These are phyloP conservation scores for Aspergillus pseudoviridinutans DNA, from an alignment of 2,329 filamentous ascomycete genomes.

Conservation along the genomic window DNA sequence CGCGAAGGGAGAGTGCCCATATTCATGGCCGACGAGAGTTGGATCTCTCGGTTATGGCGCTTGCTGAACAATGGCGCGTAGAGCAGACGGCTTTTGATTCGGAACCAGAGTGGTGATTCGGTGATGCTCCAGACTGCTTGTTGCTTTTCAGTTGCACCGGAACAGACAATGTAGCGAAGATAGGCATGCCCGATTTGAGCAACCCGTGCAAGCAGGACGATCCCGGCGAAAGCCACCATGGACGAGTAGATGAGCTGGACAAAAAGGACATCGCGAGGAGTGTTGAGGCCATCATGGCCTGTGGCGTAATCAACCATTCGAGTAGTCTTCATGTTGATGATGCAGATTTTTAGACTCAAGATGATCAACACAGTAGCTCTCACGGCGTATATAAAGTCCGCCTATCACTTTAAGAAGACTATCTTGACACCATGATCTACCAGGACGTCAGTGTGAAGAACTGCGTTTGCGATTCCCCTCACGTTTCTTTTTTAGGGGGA, in stretches of 20 bases:
- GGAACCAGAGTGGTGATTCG: conserved; percentile 38
- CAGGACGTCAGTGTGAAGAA: not conserved
- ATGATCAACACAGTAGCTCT: not conserved
- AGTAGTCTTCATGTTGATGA: not conserved
- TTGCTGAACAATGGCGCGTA: conserved; percentile 68
- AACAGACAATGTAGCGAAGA: conserved; percentile 41
- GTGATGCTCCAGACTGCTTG: conserved; percentile 47
- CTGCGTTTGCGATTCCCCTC: not conserved
- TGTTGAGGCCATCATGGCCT: conserved; percentile 36
- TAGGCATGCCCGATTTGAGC: conserved; percentile 43
- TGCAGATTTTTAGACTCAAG: not conserved
- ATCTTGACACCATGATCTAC: not conserved
- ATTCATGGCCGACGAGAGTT: conserved; percentile 64
- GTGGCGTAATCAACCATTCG: conserved; percentile 30
- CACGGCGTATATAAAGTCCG: not conserved
- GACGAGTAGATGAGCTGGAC: conserved; percentile 38
- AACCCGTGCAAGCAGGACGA: conserved; percentile 39
- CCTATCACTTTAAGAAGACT: not conserved
- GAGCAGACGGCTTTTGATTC: conserved; percentile 44
- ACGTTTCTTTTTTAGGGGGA: not conserved
- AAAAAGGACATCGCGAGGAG: conserved; percentile 37
- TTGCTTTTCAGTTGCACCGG: conserved; percentile 32
- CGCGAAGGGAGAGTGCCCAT: conserved; percentile 77
- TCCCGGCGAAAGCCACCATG: conserved; percentile 29
- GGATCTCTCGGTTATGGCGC: conserved; percentile 72